Conservation (phyloP, 768 basidiomycete genomes). For the Inosperma sp. region DNA sequence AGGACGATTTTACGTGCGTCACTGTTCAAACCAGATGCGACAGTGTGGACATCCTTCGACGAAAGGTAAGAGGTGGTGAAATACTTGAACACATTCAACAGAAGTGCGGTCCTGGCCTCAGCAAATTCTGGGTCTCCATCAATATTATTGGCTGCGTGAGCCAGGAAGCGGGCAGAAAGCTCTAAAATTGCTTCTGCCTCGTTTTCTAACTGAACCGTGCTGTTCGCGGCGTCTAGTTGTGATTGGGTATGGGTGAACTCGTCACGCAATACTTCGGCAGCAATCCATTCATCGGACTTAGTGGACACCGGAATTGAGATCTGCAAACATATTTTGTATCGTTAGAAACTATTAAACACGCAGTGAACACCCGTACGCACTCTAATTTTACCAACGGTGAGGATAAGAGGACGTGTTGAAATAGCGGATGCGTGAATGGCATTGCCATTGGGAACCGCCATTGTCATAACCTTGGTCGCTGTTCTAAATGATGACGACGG, state of each 20-base stretch:
- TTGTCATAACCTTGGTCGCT: slow-evolving; percentile 26
- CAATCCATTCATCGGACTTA: slow-evolving; percentile 81
- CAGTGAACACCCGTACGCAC: slow-evolving; percentile 32
- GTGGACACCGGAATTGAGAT: slow-evolving; percentile 85
- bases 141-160: slow-evolving; percentile 64
- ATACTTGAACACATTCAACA: slow-evolving; percentile 68
- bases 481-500: slow-evolving; percentile 21
- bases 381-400: slow-evolving; percentile 48
- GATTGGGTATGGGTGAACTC: slow-evolving; percentile 72
- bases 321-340: slow-evolving; percentile 33
- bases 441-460: slow-evolving; percentile 39
- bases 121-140: slow-evolving; percentile 50
- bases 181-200: slow-evolving; percentile 65
- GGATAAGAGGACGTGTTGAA: slow-evolving; percentile 45
- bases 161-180: slow-evolving; percentile 79
- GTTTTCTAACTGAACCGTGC: slow-evolving; percentile 47
- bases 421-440: slow-evolving; percentile 35
- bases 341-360: slow-evolving; percentile 6
- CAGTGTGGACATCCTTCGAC: slow-evolving; percentile 73
- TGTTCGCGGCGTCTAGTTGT: slow-evolving; percentile 53
- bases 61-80: slow-evolving; percentile 75
- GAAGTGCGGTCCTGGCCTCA: slow-evolving; percentile 55
- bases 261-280: slow-evolving; percentile 86
- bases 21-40: slow-evolving; percentile 68
- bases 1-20: slow-evolving; percentile 76